These are phyloP conservation scores for Cyberlindnera maclurae DNA, from an alignment of 805 yeast species.

Conservation along the genomic window DNA sequence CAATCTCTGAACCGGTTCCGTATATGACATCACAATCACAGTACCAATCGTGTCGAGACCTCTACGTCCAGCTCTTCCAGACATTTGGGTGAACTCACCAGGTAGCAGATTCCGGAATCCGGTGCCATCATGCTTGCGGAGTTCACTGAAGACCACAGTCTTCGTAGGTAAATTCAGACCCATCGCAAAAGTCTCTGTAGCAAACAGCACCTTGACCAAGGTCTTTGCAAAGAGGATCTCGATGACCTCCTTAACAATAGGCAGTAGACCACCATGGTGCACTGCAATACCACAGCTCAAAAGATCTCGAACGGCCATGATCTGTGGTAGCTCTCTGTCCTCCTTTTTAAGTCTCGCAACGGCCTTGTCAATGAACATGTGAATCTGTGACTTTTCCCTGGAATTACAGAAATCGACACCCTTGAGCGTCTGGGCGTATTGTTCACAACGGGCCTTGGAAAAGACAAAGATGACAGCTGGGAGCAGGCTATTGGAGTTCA, in stretches of 20 bases:
- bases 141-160: conserved; percentile 85
- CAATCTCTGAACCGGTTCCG: conserved; percentile 47
- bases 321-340: conserved; percentile 91
- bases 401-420: conserved; percentile 75
- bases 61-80: conserved; percentile 97
- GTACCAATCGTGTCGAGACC: conserved; percentile 93
- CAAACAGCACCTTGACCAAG: conserved; percentile 83
- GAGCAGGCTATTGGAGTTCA: conserved; percentile 60
- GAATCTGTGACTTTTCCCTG: conserved; percentile 85
- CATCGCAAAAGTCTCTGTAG: conserved; percentile 98
- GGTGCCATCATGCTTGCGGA: conserved; percentile 87
- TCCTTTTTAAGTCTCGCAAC: conserved; percentile 82
- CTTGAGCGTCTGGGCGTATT: conserved; percentile 72
- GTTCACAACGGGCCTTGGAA: conserved; percentile 89
- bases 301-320: conserved; percentile 72
- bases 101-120: conserved; percentile 77
- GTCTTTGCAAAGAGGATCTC: conserved; percentile 87
- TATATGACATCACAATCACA: conserved; percentile 84
- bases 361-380: conserved; percentile 88
- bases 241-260: conserved; percentile 88
- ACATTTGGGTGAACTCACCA: conserved; percentile 98
- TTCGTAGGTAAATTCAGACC: conserved; percentile 94
- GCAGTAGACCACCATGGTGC: conserved; percentile 90
- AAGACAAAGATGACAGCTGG: conserved; percentile 94
- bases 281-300: conserved; percentile 89